These are phyloP conservation scores for Globisporangium echinulatum DNA, from an alignment of 352 stramenopile species.

Conservation along the genomic window DNA sequence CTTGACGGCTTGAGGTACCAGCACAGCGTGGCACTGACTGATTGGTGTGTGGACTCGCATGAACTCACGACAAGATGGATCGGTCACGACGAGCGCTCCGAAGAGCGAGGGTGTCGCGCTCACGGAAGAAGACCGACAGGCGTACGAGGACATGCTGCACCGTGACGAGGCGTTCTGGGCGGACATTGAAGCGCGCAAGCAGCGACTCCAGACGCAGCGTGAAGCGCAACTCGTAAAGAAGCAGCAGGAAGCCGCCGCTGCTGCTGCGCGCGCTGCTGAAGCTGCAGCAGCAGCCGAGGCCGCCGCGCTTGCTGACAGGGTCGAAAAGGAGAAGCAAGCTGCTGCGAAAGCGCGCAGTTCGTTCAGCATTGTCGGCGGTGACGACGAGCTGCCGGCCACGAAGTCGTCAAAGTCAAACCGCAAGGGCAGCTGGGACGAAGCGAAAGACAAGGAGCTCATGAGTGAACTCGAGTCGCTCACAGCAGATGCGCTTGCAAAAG, in stretches of 20 bases:
- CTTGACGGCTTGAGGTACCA: neutral
- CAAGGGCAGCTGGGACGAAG: slow-evolving; percentile 77
- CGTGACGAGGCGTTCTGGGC: slow-evolving; percentile 82
- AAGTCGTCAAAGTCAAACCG: slow-evolving; percentile 33
- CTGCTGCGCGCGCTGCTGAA: slow-evolving; percentile 27
- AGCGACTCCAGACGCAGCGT: slow-evolving; percentile 57
- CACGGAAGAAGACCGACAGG: slow-evolving; percentile 74
- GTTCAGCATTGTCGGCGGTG: slow-evolving; percentile 69
- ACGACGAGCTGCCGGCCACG: slow-evolving; percentile 44
- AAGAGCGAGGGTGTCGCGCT: slow-evolving; percentile 69
- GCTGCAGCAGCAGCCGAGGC: slow-evolving; percentile 30
- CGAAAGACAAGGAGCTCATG: slow-evolving; percentile 84
- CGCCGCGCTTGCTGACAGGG: slow-evolving; percentile 25
- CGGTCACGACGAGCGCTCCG: slow-evolving; percentile 14
- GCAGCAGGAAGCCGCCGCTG: slow-evolving; percentile 43
- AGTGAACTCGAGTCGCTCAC: slow-evolving; percentile 81
- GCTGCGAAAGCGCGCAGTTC: slow-evolving; percentile 33
- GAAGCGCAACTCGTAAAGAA: slow-evolving; percentile 70
- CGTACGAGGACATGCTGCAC: slow-evolving; percentile 86
- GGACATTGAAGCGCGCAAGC: slow-evolving; percentile 79
- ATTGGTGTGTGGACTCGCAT: neutral
- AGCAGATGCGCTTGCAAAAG: slow-evolving; percentile 41
- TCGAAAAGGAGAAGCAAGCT: slow-evolving; percentile 27
- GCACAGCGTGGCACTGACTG: neutral
- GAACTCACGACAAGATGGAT: slow-evolving; percentile 6